Conservation (phyloP, 306 rosid genomes). For the Hippophae gyantsensis region DNA sequence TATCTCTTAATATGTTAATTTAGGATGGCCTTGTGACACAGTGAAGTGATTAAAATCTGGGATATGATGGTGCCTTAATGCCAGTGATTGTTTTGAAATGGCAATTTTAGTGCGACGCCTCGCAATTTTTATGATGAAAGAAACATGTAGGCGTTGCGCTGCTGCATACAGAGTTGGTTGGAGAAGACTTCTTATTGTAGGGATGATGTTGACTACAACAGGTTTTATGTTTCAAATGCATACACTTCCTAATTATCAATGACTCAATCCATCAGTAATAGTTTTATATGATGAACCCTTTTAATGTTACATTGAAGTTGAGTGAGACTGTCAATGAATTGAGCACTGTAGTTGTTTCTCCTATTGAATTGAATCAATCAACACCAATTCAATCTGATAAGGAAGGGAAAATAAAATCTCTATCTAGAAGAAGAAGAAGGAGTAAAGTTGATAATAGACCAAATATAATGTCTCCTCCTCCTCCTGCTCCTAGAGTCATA, state of each 20-base stretch:
- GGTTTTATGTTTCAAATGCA: constrained; percentile 47
- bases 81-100: constrained; percentile 31
- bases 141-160: constrained; percentile 29
- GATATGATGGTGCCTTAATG: background rate
- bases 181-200: constrained; percentile 42
- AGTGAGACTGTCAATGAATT: constrained; percentile 22
- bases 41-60: too few species aligned
- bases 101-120: constrained; percentile 19
- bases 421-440: constrained; percentile 19
- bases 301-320: constrained; percentile 20
- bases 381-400: too few species aligned
- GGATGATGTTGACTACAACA: constrained; percentile 39
- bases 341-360: constrained; percentile 19
- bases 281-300: constrained; percentile 19
- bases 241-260: constrained; percentile 30
- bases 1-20: too few species aligned
- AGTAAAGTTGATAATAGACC: constrained; percentile 5
- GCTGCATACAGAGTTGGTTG: constrained; percentile 39
- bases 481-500: constrained; percentile 13
- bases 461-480: constrained; percentile 15
- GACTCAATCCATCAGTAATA: constrained; percentile 20
- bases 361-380: constrained; percentile 23
- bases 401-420: constrained; percentile 15
- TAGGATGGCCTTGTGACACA: too few species aligned
- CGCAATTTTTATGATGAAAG: constrained; percentile 29